These are phyloP conservation scores for Amphibolis antarctica DNA, from an alignment of 106 monocot genomes.

Conservation along the genomic window DNA sequence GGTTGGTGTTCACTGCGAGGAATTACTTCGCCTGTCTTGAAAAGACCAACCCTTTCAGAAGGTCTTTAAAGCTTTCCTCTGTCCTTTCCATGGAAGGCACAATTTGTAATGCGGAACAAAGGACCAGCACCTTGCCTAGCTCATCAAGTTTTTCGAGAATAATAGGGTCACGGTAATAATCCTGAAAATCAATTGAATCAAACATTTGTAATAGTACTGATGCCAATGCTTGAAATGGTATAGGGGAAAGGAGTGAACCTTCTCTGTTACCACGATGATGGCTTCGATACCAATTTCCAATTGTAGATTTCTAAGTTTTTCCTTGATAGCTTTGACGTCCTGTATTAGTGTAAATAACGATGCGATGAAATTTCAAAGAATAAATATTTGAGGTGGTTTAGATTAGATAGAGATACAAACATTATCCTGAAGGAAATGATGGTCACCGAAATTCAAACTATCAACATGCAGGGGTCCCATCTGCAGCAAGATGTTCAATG, in stretches of 20 bases:
- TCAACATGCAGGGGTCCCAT: constrained; percentile 45
- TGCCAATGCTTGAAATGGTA: background rate
- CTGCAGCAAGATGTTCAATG: constrained; percentile 22
- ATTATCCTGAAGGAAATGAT: constrained; percentile 37
- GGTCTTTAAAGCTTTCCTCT: constrained; percentile 14
- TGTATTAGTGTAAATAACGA: constrained; percentile 1
- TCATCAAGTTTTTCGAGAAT: constrained; percentile 18
- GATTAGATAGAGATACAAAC: constrained; percentile 23
- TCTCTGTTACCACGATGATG: constrained; percentile 41
- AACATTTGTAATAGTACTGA: background rate
- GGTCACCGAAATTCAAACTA: constrained; percentile 63
- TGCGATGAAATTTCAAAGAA: background rate
- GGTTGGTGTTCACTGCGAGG: too few species aligned
- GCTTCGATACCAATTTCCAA: constrained; percentile 14
- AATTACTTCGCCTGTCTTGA: background rate
- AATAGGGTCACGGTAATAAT: constrained; percentile 46
- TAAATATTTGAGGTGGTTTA: background rate
- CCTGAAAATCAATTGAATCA: constrained; percentile 16
- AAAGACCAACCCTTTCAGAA: constrained; percentile 22
- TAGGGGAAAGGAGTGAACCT: constrained; percentile 25
- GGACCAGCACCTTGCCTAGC: constrained; percentile 27
- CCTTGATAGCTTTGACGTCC: constrained; percentile 38
- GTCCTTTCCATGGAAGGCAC: constrained; percentile 15
- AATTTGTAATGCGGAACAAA: constrained; percentile 41
- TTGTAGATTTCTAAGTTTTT: constrained; percentile 20